A percentile compares a stretch with the other conserved stretches of the same genome.
These are phyloP conservation scores for Chrysochromulina parva DNA, from an alignment of 78 protist genomes.

Conservation along the genomic window DNA sequence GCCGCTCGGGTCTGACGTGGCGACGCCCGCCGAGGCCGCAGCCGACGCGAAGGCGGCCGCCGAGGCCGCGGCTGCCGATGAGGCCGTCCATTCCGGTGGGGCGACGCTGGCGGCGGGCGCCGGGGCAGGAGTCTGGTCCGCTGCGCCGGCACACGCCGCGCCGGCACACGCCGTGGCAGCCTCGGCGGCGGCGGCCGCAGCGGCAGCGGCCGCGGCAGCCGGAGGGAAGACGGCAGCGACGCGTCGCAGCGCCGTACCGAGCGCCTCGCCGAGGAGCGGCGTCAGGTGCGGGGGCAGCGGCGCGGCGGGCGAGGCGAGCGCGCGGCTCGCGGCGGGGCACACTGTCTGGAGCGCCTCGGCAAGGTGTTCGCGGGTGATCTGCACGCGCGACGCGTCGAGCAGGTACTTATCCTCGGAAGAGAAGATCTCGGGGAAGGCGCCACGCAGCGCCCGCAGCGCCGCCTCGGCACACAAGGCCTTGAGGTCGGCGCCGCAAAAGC, in stretches of 20 bases:
- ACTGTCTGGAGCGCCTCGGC: not conserved
- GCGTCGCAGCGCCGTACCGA: not conserved
- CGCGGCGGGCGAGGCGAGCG: not conserved
- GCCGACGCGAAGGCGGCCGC: too few relatives aligned
- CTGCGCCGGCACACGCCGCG: too few relatives aligned
- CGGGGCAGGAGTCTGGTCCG: too few relatives aligned
- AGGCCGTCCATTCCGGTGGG: too few relatives aligned
- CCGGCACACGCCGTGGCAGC: too few relatives aligned
- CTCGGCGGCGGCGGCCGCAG: not conserved
- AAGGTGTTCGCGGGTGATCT: not conserved
- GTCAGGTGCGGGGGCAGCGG: not conserved
- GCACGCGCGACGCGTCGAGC: conserved; percentile 35
- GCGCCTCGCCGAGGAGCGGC: not conserved
- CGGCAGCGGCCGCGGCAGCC: not conserved
- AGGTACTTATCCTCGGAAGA: conserved; percentile 35
- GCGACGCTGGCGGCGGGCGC: too few relatives aligned
- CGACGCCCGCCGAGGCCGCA: too few relatives aligned
- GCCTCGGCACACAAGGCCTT: conserved; percentile 89
- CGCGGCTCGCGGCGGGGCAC: not conserved
- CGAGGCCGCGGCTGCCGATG: too few relatives aligned
- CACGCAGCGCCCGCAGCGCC: conserved; percentile 72
- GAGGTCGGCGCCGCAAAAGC: conserved; percentile 93
- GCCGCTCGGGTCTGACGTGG: too few relatives aligned
- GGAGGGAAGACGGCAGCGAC: not conserved
- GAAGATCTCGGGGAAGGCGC: conserved; percentile 81